Evolutionary conservation across 768 basidiomycete genomes (phyloP), one percentile per base, ranked within the genome.

Genomic region (Mycena kentingensis): DNA sequence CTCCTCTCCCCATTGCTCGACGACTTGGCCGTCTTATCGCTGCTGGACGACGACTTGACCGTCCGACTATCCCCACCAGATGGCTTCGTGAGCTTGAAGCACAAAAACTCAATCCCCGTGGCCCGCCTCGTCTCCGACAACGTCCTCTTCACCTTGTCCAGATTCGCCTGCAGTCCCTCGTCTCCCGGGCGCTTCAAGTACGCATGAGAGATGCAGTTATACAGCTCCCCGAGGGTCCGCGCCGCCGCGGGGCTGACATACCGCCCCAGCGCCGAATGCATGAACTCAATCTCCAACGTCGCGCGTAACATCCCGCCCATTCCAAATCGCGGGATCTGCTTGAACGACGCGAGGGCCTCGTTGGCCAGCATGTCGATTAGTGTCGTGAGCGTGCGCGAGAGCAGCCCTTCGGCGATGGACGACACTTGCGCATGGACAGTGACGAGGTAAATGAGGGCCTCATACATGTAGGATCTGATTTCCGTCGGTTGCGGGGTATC

Each of bases 251-350:
- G 76, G 15, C 90, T 88, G 48, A 98, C 89, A 66, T 96, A 95
- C 60, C 90, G 86, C 26, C 87, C 84, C 35, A 99, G 76, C 5
- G 91, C 93, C 73, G 98, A 97, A 69, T 99, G 96, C 78, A 98
- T 86, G 75, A 98, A 98, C 73, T 98, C 97, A 60, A 98, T 97
- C 70, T 98, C 96, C 24, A 99, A 85, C 4, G 97, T 98, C 13
- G 97, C 97, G 42, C 92, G 84, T 37, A 99, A 79, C 97, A 98
- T 98, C 8, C 97, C 97, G 26, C 97, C 97, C 87, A 98, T 97
- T 16, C 95, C 94, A 65, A 97, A 98, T 43, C 87, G 81, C 63
- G 87, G 88, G 35, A 98, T 85, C 69, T 94, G 87, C 60, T 81
- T 82, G 80, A 99, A 95, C 69, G 87, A 90, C 13, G 77, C 79